Evolutionary conservation across 176 grass and related monocot genomes (phyloP).

Genomic region (Themeda triandra): DNA sequence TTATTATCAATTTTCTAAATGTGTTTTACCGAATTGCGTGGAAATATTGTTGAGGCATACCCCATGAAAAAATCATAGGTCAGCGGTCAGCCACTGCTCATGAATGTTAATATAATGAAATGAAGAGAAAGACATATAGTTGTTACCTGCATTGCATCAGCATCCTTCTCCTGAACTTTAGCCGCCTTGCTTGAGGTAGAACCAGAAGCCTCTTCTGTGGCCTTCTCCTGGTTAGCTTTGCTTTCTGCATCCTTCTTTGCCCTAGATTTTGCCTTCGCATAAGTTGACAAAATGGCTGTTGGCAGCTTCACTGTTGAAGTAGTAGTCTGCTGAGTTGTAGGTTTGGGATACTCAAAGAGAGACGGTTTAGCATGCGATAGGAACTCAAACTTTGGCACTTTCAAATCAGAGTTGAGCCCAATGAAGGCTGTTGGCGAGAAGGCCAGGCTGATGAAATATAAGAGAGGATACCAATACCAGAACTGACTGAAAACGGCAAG

Average conservation of each 20-base stretch:
- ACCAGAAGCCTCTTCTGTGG: conserved; percentile 45
- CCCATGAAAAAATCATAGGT: neutral
- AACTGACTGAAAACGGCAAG: conserved; percentile 97
- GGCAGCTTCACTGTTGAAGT: conserved; percentile 76
- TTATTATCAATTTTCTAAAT: neutral
- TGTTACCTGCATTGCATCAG: conserved; percentile 87
- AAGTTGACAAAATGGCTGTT: conserved; percentile 88
- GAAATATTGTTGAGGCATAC: neutral
- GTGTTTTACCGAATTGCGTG: neutral
- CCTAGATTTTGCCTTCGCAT: conserved; percentile 90
- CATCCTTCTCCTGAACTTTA: conserved; percentile 75
- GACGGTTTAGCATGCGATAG: conserved; percentile 89
- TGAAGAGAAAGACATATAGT: neutral
- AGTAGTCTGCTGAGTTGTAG: conserved; percentile 70
- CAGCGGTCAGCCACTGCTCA: neutral
- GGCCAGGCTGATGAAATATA: conserved; percentile 90
- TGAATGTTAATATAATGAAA: neutral
- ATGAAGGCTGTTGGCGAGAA: conserved; percentile 93
- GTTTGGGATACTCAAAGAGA: conserved; percentile 87
- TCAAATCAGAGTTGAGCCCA: conserved; percentile 91
- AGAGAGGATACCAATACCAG: conserved; percentile 99
- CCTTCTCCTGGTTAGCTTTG: conserved; percentile 77
- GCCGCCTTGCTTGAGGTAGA: conserved; percentile 46
- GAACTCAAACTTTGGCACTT: conserved; percentile 97
- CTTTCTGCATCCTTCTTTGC: conserved; percentile 95